Evolutionary conservation across 1,284 basidiomycete genomes (phyloP), one percentile per base, ranked within the genome.

Genomic region (Naganishia sp.): DNA sequence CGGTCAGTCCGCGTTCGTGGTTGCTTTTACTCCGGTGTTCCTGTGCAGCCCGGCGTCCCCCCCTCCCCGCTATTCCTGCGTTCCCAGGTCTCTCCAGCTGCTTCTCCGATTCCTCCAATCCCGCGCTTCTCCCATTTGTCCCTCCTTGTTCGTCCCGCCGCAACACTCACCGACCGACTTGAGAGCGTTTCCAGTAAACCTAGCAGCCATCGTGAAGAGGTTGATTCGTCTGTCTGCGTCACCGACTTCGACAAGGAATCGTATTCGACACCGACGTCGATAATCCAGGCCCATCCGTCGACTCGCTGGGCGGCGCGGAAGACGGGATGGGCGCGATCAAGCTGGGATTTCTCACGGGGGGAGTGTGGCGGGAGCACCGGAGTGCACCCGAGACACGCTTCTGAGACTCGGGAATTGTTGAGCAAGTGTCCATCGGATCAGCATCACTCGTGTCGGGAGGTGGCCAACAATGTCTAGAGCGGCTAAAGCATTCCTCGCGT

Each of bases 401-500:
- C 28, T 28, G 28, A 28, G 28, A 28, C 28, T 2, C 1, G n/a
- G n/a, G 28, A 28, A 21, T 21, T 21, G 21, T 21, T 21, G 21
- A 21, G 21, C 21, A 21, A 21, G 21, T 21, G 21, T 21, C 21
- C 21, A 21, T 21, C 21, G 21, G 21, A 21, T 21, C 21, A 21
- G 0, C 21, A 21, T 21, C 21, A 21, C 21, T 1, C 21, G 21
- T 21, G 21, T 21, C 2, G 5, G 55, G 31, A 31, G 1, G 28
- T 48, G 21, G 21, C 18, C 28, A 57, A 52, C 55, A 46, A 90
- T 91, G 86, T 90, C 90, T 66, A 83, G 86, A 65, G 83, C 84
- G 59, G 90, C 94, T 25, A 93, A 91, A 78, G 79, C 84, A 49
- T 91, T 93, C 5, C 84, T 98, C 36, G 80, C 82, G 39, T 84